phyloP scores from a whole-genome alignment of 2,329 filamentous ascomycete species.

The Gremmenia infestans region DNA sequence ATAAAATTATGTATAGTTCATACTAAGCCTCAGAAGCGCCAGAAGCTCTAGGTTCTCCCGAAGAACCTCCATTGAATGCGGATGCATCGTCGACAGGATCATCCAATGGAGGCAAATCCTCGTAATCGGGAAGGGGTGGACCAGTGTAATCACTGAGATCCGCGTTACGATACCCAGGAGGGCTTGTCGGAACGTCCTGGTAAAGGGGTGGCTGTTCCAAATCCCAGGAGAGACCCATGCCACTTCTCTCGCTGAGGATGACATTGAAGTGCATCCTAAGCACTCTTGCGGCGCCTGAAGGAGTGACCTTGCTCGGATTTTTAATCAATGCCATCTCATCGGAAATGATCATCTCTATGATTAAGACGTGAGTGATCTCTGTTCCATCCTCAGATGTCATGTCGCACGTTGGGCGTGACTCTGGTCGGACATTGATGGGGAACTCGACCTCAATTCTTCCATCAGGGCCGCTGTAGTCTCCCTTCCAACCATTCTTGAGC shows the following conservation, averaged over 20 bases:
- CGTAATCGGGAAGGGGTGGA: constrained; percentile 27
- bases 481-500: constrained; percentile 84
- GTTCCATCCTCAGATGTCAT: constrained; percentile 69
- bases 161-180: constrained; percentile 57
- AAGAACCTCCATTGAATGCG: no score
- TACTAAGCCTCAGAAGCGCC: no score
- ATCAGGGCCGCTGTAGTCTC: constrained; percentile 57
- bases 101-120: constrained; percentile 24
- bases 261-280: constrained; percentile 88
- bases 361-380: constrained; percentile 75
- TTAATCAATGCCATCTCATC: constrained; percentile 79
- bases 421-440: constrained; percentile 53
- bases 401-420: constrained; percentile 67
- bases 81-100: neutral
- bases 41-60: neutral
- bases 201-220: constrained; percentile 93
- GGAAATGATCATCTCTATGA: constrained; percentile 89
- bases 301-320: constrained; percentile 64
- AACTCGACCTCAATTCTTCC: constrained; percentile 82
- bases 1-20: no score
- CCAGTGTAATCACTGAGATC: constrained; percentile 19
- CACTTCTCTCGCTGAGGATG: constrained; percentile 83
- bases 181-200: constrained; percentile 83
- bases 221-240: constrained; percentile 92
- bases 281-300: constrained; percentile 85